A percentile compares a stretch with the other conserved stretches of the same genome.
These are phyloP conservation scores for Blastobotrys indianensis DNA, from an alignment of 1,139 yeast genomes.

Conservation along the genomic window DNA sequence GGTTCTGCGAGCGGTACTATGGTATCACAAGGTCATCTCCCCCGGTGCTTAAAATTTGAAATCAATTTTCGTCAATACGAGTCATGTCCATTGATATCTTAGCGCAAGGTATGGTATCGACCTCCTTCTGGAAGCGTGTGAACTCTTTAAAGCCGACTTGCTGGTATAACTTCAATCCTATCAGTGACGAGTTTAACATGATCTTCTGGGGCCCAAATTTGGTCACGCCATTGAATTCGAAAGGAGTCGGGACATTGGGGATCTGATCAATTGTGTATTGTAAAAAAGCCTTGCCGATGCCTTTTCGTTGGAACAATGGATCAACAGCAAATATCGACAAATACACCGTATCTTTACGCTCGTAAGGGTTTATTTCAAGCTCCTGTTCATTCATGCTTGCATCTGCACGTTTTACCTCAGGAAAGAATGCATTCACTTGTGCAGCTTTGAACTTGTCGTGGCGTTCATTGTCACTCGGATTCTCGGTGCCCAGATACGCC, in stretches of 20 bases:
- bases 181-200: constrained; percentile 13
- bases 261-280: background rate
- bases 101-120: too few relatives aligned
- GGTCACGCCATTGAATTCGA: constrained; percentile 13
- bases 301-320: background rate
- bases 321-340: constrained; percentile 1
- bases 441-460: too few relatives aligned
- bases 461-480: too few relatives aligned
- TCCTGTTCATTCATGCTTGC: background rate
- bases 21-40: too few relatives aligned
- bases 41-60: too few relatives aligned
- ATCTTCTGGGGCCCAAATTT: constrained; percentile 17
- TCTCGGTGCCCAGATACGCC: too few relatives aligned
- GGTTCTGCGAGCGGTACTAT: too few relatives aligned
- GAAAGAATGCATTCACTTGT: too few relatives aligned
- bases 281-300: background rate
- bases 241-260: constrained; percentile 12
- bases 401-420: background rate
- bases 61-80: too few relatives aligned
- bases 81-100: too few relatives aligned
- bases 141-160: constrained; percentile 15
- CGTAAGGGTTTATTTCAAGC: background rate
- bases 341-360: background rate
- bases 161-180: constrained; percentile 14
- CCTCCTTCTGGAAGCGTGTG: background rate